Conservation (phyloP, 2,329 filamentous ascomycete genomes). For the Xylariomycetidae sp. region DNA sequence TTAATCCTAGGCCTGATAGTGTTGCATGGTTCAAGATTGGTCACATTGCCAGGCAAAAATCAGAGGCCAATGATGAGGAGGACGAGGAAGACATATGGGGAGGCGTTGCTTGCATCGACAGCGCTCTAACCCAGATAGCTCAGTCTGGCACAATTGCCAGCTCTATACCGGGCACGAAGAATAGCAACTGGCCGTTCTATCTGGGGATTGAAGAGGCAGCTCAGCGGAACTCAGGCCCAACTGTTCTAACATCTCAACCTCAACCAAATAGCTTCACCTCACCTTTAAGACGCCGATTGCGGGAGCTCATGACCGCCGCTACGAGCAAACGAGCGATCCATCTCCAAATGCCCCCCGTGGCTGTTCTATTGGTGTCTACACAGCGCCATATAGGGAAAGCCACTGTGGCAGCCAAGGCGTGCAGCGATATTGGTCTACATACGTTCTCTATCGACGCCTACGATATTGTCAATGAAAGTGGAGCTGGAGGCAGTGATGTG, state of each 20-base stretch:
- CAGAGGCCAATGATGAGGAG: conserved; percentile 49
- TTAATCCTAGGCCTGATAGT: conserved; percentile 41
- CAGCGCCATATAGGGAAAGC: conserved; percentile 92
- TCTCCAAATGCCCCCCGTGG: conserved; percentile 80
- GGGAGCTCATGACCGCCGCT: conserved; percentile 81
- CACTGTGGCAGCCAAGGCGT: conserved; percentile 71
- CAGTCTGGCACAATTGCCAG: conserved; percentile 85
- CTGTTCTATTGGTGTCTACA: conserved; percentile 83
- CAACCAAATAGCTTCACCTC: conserved; percentile 48
- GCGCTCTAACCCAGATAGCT: conserved; percentile 80
- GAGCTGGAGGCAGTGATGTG: conserved; percentile 80
- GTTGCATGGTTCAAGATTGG: conserved; percentile 94
- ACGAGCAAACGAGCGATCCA: conserved; percentile 85
- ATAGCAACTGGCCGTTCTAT: conserved; percentile 86
- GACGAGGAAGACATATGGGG: conserved; percentile 73
- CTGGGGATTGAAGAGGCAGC: conserved; percentile 69
- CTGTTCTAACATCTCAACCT: conserved; percentile 38
- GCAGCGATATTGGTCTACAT: conserved; percentile 85
- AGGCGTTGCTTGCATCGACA: conserved; percentile 80
- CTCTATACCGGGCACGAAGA: conserved; percentile 69
- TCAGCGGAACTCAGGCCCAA: conserved; percentile 36
- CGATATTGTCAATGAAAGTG: conserved; percentile 89
- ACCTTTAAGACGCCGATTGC: conserved; percentile 64
- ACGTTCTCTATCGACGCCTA: conserved; percentile 86
- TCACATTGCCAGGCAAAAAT: conserved; percentile 58